phyloP scores from a whole-genome alignment of 345 rosid species.

The Salix koriyanagi region DNA sequence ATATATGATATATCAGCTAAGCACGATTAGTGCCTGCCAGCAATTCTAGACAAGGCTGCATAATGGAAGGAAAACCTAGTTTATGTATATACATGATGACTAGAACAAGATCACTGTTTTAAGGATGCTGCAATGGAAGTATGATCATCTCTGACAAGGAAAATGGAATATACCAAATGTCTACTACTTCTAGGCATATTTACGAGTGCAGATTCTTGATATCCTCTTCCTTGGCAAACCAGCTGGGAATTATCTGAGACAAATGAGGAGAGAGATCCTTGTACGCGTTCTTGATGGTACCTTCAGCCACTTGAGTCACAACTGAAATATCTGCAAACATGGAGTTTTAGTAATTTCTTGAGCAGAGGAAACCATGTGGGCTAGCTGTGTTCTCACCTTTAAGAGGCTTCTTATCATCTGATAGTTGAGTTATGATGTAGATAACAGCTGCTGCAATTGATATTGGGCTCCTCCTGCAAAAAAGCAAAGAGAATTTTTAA shows the following conservation, averaged over 20 bases:
- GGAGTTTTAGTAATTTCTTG: neutral
- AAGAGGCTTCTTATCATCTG: constrained; percentile 41
- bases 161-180: no score
- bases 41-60: neutral
- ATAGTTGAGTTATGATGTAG: constrained; percentile 43
- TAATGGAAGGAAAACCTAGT: constrained; percentile 2
- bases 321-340: constrained; percentile 40
- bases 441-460: constrained; percentile 54
- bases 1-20: neutral
- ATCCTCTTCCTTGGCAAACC: constrained; percentile 52
- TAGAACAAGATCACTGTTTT: neutral
- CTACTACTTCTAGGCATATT: constrained; percentile 4
- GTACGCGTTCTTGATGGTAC: constrained; percentile 45
- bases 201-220: constrained; percentile 27
- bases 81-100: constrained; percentile 8
- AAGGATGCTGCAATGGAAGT: neutral
- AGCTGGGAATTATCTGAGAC: constrained; percentile 36
- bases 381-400: constrained; percentile 35
- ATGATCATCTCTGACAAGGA: neutral
- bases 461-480: constrained; percentile 56
- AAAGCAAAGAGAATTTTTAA: neutral
- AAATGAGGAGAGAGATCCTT: constrained; percentile 46
- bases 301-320: constrained; percentile 49
- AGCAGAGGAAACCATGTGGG: neutral
- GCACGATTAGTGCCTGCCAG: neutral